Evolutionary conservation across 2,329 filamentous ascomycete genomes (phyloP), one percentile per base, ranked within the genome.

Genomic region (Pseudonectria foliicola): DNA sequence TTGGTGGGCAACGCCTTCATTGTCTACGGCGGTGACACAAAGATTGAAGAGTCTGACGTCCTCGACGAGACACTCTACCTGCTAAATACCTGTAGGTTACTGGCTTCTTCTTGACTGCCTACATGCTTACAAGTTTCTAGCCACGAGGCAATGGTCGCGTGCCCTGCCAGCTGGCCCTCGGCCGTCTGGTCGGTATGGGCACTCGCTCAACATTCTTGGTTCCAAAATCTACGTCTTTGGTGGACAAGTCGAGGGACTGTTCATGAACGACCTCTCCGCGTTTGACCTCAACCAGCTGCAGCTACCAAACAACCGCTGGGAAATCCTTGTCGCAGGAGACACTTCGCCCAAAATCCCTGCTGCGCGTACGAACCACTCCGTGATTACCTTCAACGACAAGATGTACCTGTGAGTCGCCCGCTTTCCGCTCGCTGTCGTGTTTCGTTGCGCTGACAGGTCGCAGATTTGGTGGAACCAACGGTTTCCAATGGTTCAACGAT

Each of bases 1-100:
- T 72, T 98, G 12, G 92, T 98, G 35, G 93, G 93, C 38, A 98
- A 98, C 62, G 92, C 92, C 1, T 98, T 96, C 59, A 98, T 98
- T 49, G 92, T 98, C 10, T 98, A 96, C 56, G 93, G 92, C 32
- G 92, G 92, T 56, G 93, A 98, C 60, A 98, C 92, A 33, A 98
- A 98, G 63, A 83, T 95, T 57, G 88, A 95, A 36, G 92, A 96
- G 54, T 77, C 79, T 23, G 92, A 98, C 61, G 73, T 85, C 31
- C 68, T 98, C 38, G 92, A 98, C 53, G 90, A 98, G 63, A 96
- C 92, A 0, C 68, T 98, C 10, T 98, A 98, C 62, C 74, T 98
- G 33, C 71, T 98, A 33, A 98, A 98, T 64, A 98, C 92, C 32
- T 95, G 92, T 96, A 72, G 66, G 90, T 70, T 34, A 26, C 3